Percentiles rank a stretch among this genome's conserved stretches.
Conservation (phyloP, 2,329 filamentous ascomycete species). For the Decorospora gaudefroyi region DNA sequence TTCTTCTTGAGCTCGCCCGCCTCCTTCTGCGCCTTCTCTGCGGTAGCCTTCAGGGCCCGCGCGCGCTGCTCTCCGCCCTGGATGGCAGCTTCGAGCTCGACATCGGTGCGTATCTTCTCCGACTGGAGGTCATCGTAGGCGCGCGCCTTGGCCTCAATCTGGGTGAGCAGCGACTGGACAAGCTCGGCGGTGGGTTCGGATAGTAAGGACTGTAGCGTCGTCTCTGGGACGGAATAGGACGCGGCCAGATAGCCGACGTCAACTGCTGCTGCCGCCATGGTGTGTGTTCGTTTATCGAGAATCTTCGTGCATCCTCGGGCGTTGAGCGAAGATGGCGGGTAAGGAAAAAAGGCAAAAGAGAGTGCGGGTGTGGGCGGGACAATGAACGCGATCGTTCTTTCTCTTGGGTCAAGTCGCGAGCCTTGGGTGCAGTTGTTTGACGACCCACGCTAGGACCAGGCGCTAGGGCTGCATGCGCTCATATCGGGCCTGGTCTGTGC, state of each 20-base stretch:
- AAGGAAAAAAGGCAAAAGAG: slow-evolving; percentile 33
- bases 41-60: slow-evolving; percentile 77
- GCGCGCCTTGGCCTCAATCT: slow-evolving; percentile 76
- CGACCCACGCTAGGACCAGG: slow-evolving; percentile 17
- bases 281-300: slow-evolving; percentile 25
- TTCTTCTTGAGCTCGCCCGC: slow-evolving; percentile 80
- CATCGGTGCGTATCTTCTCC: slow-evolving; percentile 85
- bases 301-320: slow-evolving; percentile 30
- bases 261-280: slow-evolving; percentile 65
- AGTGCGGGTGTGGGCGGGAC: slow-evolving; percentile 21
- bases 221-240: slow-evolving; percentile 70
- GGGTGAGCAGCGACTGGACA: slow-evolving; percentile 72
- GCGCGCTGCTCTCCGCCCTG: slow-evolving; percentile 81
- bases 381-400: slow-evolving; percentile 21
- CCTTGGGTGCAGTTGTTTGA: slow-evolving; percentile 28
- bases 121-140: slow-evolving; percentile 81
- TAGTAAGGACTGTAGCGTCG: slow-evolving; percentile 63
- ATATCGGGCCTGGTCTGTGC: no score
- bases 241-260: slow-evolving; percentile 75
- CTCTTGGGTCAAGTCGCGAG: slow-evolving; percentile 23
- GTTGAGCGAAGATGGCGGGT: slow-evolving; percentile 2
- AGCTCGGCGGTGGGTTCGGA: slow-evolving; percentile 77
- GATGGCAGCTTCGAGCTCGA: slow-evolving; percentile 90
- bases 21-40: slow-evolving; percentile 83
- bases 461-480: slow-evolving; percentile 24